Conservation (phyloP, 768 basidiomycete species). For the Hericium coralloides region DNA sequence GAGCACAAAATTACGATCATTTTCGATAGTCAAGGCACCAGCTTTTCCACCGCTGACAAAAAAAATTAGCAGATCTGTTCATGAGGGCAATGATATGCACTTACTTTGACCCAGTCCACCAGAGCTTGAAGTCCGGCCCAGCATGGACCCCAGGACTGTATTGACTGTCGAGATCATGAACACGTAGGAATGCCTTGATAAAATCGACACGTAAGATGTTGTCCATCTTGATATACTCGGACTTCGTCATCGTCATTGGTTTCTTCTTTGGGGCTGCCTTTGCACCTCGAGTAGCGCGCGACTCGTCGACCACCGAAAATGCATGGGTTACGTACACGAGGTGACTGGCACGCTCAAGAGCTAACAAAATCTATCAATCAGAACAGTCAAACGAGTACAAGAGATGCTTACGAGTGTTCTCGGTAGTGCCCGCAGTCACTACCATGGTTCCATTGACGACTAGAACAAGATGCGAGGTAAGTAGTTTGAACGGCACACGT, state of each 20-base stretch:
- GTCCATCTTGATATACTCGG: background rate
- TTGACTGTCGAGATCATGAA: background rate
- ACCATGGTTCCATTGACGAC: no score
- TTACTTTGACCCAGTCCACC: constrained; percentile 2
- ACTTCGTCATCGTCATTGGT: background rate
- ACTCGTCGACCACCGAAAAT: background rate
- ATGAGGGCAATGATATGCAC: background rate
- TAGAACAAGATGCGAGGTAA: no score
- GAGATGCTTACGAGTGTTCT: no score
- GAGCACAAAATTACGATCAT: background rate
- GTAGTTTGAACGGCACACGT: no score
- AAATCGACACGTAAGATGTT: background rate
- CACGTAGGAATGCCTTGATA: background rate
- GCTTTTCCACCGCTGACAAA: background rate
- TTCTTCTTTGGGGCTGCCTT: background rate
- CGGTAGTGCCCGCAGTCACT: no score
- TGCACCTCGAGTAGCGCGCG: background rate
- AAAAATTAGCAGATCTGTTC: background rate
- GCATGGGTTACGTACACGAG: background rate
- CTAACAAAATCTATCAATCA: background rate
- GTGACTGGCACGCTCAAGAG: background rate
- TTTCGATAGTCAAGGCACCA: background rate
- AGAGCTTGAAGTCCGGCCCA: background rate
- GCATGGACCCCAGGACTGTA: background rate
- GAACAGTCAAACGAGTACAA: no score